These are phyloP conservation scores for Trichoderma gamsii DNA, from an alignment of 495 filamentous ascomycete species.

Conservation along the genomic window DNA sequence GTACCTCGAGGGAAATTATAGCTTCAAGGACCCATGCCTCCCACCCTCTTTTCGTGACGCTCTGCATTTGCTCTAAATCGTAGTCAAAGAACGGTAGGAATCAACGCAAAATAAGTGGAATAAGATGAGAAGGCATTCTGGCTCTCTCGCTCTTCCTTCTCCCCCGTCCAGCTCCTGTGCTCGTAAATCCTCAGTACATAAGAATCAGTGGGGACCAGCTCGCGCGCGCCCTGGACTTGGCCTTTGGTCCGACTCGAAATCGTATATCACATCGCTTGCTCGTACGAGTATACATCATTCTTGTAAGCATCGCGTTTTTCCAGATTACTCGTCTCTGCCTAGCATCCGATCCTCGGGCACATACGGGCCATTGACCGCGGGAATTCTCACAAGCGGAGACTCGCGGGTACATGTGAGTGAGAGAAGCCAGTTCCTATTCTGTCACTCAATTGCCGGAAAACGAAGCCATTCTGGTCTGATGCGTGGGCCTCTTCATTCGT, in stretches of 20 bases:
- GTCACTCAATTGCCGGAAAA: too few relatives aligned
- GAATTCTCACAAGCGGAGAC: not conserved
- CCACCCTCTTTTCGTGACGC: not conserved
- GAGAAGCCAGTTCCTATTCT: too few relatives aligned
- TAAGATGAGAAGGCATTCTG: not conserved
- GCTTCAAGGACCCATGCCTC: not conserved
- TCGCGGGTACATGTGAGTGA: not conserved
- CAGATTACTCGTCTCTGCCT: not conserved
- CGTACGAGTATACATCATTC: not conserved
- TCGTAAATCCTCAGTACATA: not conserved
- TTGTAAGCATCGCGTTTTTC: not conserved
- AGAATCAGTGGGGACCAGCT: not conserved
- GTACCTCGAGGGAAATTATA: constrained; percentile 5
- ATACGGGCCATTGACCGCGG: not conserved
- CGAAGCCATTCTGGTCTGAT: not conserved
- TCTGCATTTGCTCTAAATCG: constrained; percentile 1
- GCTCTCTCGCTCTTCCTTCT: not conserved
- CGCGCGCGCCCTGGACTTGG: not conserved
- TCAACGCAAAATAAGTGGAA: not conserved
- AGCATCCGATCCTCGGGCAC: not conserved
- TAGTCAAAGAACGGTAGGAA: not conserved
- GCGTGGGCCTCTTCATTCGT: not conserved
- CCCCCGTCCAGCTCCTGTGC: not conserved
- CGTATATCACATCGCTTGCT: not conserved
- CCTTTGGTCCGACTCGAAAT: not conserved